Conservation (phyloP, 345 rosid genomes). For the Populus nigra region DNA sequence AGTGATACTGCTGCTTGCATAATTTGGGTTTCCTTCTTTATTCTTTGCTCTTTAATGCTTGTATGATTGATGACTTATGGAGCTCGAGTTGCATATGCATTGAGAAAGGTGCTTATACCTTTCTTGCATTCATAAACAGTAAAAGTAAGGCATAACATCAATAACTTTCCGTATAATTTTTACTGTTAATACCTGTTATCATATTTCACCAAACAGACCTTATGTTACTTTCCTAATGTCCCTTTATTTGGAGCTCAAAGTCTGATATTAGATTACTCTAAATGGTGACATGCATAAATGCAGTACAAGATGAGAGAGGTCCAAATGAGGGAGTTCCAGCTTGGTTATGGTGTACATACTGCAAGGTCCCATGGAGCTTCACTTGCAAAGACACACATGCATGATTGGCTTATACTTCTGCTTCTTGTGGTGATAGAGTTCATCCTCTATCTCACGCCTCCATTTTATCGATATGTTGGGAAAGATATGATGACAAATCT, state of each 20-base stretch:
- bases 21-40: background rate
- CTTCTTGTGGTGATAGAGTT: constrained; percentile 49
- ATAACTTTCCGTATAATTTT: background rate
- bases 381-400: constrained; percentile 56
- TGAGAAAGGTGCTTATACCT: background rate
- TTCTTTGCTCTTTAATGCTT: background rate
- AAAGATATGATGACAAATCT: constrained; percentile 93
- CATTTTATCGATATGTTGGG: constrained; percentile 85
- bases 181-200: background rate
- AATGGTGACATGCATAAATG: constrained; percentile 1
- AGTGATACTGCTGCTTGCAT: background rate
- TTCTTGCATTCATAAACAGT: background rate
- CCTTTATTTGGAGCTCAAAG: constrained; percentile 2
- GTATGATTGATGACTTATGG: background rate
- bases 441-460: constrained; percentile 49
- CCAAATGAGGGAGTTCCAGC: constrained; percentile 49
- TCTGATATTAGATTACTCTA: background rate
- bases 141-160: background rate
- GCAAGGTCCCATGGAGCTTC: constrained; percentile 57
- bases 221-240: background rate
- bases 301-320: constrained; percentile 52
- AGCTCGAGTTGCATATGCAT: background rate
- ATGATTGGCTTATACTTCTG: constrained; percentile 75
- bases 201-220: background rate
- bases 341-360: constrained; percentile 44